Percentiles rank a stretch among this genome's conserved stretches.
Conservation (phyloP, 306 rosid genomes). For the Urtica urens region DNA sequence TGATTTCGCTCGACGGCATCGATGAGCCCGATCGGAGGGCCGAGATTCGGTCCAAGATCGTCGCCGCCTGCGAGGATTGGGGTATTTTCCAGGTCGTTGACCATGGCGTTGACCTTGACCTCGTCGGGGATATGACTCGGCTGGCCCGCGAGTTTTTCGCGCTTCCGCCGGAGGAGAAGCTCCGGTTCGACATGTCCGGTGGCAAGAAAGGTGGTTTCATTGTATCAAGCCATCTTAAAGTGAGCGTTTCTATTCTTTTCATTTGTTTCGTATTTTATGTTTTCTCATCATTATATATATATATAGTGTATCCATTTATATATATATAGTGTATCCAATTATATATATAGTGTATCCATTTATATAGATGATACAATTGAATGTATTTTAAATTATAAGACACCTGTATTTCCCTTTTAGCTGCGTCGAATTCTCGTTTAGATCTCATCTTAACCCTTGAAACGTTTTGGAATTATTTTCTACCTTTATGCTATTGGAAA, state of each 20-base stretch:
- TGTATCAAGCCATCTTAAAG: constrained; percentile 89
- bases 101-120: constrained; percentile 50
- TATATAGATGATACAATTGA: no score
- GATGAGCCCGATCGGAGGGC: constrained; percentile 35
- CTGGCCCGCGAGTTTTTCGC: constrained; percentile 58
- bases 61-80: constrained; percentile 82
- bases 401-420: no score
- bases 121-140: constrained; percentile 50
- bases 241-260: constrained; percentile 3
- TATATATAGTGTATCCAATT: no score
- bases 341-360: no score
- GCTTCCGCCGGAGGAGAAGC: constrained; percentile 70
- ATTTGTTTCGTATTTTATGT: no score
- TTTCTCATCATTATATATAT: not conserved
- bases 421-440: no score
- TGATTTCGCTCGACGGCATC: constrained; percentile 70
- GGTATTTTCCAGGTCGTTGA: constrained; percentile 77
- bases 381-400: no score
- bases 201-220: constrained; percentile 90
- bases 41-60: constrained; percentile 45
- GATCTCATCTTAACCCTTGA: no score
- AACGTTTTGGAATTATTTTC: no score
- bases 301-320: no score
- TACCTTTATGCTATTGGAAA: no score
- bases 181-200: constrained; percentile 79